These are phyloP conservation scores for Angophora floribunda DNA, from an alignment of 345 rosid species.

Conservation along the genomic window DNA sequence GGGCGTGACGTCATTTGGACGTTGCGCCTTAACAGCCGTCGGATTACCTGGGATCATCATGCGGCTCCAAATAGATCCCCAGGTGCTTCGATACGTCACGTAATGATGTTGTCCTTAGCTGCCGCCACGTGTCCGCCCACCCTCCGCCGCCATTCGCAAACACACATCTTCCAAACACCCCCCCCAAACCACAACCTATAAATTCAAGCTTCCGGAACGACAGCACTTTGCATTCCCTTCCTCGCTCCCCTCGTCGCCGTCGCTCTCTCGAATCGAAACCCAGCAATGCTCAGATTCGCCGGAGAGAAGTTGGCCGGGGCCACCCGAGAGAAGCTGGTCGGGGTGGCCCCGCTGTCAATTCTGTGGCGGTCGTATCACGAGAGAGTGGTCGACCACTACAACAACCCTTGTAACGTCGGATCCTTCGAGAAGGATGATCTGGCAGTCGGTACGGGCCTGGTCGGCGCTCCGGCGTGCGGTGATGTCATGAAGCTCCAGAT, in stretches of 20 bases:
- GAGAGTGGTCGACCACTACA: constrained; percentile 94
- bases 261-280: background rate
- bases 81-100: background rate
- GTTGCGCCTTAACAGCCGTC: background rate
- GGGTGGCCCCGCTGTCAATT: background rate
- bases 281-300: background rate
- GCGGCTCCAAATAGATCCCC: background rate
- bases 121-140: background rate
- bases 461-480: constrained; percentile 97
- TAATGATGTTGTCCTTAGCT: background rate
- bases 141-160: background rate
- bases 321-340: background rate
- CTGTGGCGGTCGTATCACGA: constrained; percentile 55
- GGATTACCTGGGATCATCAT: background rate
- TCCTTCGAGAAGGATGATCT: constrained; percentile 92
- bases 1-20: background rate
- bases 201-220: background rate
- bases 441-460: constrained; percentile 75
- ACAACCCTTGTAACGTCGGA: constrained; percentile 86
- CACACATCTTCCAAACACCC: too few relatives aligned
- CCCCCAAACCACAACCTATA: background rate
- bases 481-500: constrained; percentile 99
- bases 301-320: background rate
- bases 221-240: background rate
- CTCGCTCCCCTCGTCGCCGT: background rate